Base-by-base conservation (phyloP, 768 basidiomycete species). In the Psilocybe cyanescens region DNA sequence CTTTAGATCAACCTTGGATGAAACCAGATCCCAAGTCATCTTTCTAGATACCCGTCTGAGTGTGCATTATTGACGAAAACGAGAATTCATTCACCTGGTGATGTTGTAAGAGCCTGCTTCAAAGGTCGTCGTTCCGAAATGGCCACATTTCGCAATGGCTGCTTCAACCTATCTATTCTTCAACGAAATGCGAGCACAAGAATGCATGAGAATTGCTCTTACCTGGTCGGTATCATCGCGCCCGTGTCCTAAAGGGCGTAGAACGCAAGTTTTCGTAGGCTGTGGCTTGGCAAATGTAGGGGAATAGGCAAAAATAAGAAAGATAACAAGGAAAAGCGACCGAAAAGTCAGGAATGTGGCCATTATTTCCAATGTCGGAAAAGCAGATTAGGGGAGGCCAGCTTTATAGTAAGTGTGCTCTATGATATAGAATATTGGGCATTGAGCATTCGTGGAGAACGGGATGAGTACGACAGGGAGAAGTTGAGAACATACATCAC, bases 1-100 rank as follows among this genome's bases (percentile, higher is more conserved):
- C n/a, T 75, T 74, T 61, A 84, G 71, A 61, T 84, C 79, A 8
- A 83, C 79, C 8, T 65, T 76, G 2, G 82, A 72, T 9, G 74
- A 72, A 5, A 72, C 69, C 14, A 86, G 72, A 59, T 85, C 67
- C 84, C 84, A 86, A 0, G 75, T 80, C 83, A 86, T 82, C 62
- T 83, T 85, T 68, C 83, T 83, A 52, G 16, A 55, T 28, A n/a
- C 9, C 8, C 24, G 24, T 24, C 24, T 19, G 11, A 12, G 29
- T 19, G 19, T 57, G 75, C 77, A 4, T 59, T 62, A n/a, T 4
- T 31, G 16, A 48, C 24, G 30, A 6, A 31, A 52, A 17, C 17
- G 12, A 44, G 17, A 46, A 31, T 12, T 53, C 67, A 24, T 31
- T 29, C 63, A 80, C 83, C 82, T 76, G 0, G 85, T 86, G 24